Conservation (phyloP, 2,329 filamentous ascomycete genomes). For the Pestalotiopsis sp. region DNA sequence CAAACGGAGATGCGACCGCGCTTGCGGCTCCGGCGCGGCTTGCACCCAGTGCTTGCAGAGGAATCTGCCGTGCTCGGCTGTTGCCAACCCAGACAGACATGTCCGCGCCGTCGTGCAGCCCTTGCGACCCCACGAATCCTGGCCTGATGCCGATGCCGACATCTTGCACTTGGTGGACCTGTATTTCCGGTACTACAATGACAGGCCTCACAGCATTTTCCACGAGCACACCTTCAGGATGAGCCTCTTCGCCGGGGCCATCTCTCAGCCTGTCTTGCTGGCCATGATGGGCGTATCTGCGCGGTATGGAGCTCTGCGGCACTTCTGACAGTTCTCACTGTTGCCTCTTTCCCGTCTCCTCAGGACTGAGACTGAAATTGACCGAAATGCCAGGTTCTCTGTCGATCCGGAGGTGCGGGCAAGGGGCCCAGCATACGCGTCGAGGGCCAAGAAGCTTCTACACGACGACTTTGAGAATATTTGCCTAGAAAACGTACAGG, state of each 20-base stretch:
- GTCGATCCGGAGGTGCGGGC: slow-evolving; percentile 17
- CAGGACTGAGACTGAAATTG: not conserved
- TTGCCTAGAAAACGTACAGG: slow-evolving; percentile 34
- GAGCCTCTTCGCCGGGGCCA: slow-evolving; percentile 16
- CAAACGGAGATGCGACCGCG: slow-evolving; percentile 2
- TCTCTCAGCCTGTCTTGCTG: slow-evolving; percentile 19
- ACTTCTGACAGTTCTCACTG: slow-evolving; percentile 3
- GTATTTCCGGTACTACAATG: slow-evolving; percentile 24
- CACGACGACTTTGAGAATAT: slow-evolving; percentile 31
- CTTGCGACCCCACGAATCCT: not conserved
- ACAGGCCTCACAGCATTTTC: slow-evolving; percentile 26
- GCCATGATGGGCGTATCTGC: slow-evolving; percentile 24
- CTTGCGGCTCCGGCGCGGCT: not conserved
- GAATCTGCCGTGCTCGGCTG: not conserved
- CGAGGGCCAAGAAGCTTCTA: slow-evolving; percentile 21
- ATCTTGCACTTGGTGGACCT: slow-evolving; percentile 19
- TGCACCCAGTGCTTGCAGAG: slow-evolving; percentile 3
- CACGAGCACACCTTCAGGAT: slow-evolving; percentile 23
- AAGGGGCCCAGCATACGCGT: slow-evolving; percentile 15
- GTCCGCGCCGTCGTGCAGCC: not conserved
- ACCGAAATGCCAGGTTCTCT: slow-evolving; percentile 14
- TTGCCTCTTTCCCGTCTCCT: not conserved
- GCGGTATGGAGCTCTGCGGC: slow-evolving; percentile 14
- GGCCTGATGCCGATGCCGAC: not conserved
- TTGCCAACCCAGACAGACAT: not conserved